A percentile compares a stretch with the other conserved stretches of the same genome.
These are phyloP conservation scores for Adiantum capillusveneris DNA, from an alignment of 75 land plant species.

Conservation along the genomic window DNA sequence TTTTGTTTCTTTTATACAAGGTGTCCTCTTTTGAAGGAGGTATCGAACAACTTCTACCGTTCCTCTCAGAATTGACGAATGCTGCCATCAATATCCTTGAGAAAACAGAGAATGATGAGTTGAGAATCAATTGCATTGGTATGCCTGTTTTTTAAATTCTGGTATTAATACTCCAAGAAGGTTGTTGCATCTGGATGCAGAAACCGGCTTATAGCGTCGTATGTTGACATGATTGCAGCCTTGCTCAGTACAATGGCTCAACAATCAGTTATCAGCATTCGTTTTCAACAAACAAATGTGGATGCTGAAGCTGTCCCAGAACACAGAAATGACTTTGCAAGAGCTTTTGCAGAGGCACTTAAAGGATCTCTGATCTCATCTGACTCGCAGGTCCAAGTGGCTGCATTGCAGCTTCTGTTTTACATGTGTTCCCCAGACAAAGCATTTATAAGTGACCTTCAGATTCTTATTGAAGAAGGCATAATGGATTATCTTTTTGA, in stretches of 20 bases:
- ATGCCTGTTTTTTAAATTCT: constrained; percentile 1
- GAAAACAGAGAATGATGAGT: constrained; percentile 71
- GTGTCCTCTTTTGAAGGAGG: constrained; percentile 38
- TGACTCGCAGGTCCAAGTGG: constrained; percentile 61
- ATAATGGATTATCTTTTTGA: constrained; percentile 80
- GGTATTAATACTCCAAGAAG: no score
- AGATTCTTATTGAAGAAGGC: constrained; percentile 66
- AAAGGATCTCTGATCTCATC: constrained; percentile 91
- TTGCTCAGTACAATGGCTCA: constrained; percentile 52
- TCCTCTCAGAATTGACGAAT: constrained; percentile 37
- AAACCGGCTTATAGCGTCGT: neutral
- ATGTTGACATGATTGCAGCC: constrained; percentile 24
- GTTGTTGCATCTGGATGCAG: no score
- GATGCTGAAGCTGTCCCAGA: neutral
- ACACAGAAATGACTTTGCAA: constrained; percentile 8
- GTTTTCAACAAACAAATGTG: constrained; percentile 12
- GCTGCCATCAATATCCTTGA: constrained; percentile 49
- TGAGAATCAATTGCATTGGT: constrained; percentile 86
- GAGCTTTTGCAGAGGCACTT: constrained; percentile 75
- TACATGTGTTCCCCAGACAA: constrained; percentile 35
- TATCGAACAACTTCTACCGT: constrained; percentile 14
- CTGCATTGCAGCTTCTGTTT: constrained; percentile 47
- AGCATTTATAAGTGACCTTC: constrained; percentile 20
- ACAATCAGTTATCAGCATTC: constrained; percentile 33
- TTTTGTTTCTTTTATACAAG: constrained; percentile 75